phyloP scores from a whole-genome alignment of 2,329 filamentous ascomycete species.

The Rugonectria rugulosa region DNA sequence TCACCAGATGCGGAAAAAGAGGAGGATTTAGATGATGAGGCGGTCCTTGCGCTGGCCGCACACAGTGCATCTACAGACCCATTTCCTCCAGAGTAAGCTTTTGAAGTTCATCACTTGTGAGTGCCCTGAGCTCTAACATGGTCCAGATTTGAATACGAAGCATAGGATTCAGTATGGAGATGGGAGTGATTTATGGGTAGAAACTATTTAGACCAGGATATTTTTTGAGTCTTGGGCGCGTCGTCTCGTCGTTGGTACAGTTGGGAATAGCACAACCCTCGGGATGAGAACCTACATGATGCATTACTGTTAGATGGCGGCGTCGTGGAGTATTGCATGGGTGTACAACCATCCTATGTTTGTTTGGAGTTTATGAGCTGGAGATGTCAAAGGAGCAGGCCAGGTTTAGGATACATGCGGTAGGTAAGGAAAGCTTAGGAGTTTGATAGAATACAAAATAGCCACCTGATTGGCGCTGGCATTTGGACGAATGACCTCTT shows the following conservation, averaged over 20 bases:
- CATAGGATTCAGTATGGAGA: no score
- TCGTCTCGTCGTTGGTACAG: no score
- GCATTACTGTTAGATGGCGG: neutral
- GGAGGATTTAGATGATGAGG: conserved; percentile 53
- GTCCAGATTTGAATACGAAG: conserved; percentile 51
- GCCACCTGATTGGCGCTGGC: conserved; percentile 7
- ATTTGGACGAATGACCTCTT: conserved; percentile 1
- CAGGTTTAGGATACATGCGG: neutral
- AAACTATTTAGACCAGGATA: no score
- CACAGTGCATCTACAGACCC: conserved; percentile 50
- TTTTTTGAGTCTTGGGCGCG: no score
- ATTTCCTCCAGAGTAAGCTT: conserved; percentile 53
- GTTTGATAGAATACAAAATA: conserved; percentile 14
- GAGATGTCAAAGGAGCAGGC: conserved; percentile 1
- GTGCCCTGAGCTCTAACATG: conserved; percentile 11
- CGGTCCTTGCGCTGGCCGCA: conserved; percentile 56
- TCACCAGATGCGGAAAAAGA: conserved; percentile 42
- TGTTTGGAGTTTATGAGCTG: conserved; percentile 17
- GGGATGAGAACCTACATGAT: no score
- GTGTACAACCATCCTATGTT: conserved; percentile 1
- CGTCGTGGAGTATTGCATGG: neutral
- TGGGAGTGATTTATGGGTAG: no score
- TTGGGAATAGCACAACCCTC: no score
- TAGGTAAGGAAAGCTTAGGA: neutral
- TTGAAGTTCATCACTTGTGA: neutral